These are phyloP conservation scores for Apiotrichum sp. DNA, from an alignment of 1,284 basidiomycete species.

Conservation along the genomic window DNA sequence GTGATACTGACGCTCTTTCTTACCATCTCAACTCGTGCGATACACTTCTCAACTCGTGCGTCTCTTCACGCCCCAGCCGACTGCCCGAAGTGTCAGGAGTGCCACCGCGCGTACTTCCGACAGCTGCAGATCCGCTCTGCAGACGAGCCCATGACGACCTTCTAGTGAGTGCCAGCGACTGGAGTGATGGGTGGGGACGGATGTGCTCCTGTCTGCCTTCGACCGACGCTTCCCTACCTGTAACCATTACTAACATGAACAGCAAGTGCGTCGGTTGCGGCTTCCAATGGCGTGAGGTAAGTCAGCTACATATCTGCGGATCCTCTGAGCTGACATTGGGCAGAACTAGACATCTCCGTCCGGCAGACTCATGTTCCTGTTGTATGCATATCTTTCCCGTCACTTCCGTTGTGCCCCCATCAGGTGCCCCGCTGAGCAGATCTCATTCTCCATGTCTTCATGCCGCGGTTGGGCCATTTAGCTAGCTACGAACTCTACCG, in stretches of 20 bases:
- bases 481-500: too few relatives aligned
- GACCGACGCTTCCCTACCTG: too few relatives aligned
- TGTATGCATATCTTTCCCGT: not conserved
- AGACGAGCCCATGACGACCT: conserved; percentile 95
- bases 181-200: too few relatives aligned
- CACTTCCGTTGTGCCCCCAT: not conserved
- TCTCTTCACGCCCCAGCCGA: conserved; percentile 6
- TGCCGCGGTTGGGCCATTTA: too few relatives aligned
- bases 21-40: not conserved
- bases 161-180: conserved; percentile 53
- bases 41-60: too few relatives aligned
- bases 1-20: not conserved
- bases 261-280: conserved; percentile 45
- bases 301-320: conserved; percentile 12
- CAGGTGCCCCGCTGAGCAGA: too few relatives aligned
- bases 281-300: conserved; percentile 46
- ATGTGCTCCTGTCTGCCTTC: too few relatives aligned
- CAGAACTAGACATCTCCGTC: conserved; percentile 4
- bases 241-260: not conserved
- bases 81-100: conserved; percentile 87
- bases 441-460: too few relatives aligned
- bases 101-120: conserved; percentile 78
- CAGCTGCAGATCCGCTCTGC: conserved; percentile 95
- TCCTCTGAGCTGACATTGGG: not conserved
- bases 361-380: not conserved